A percentile compares a stretch with the other conserved stretches of the same genome.
These are phyloP conservation scores for Vigna angularis DNA, from an alignment of 306 rosid species.

Conservation along the genomic window DNA sequence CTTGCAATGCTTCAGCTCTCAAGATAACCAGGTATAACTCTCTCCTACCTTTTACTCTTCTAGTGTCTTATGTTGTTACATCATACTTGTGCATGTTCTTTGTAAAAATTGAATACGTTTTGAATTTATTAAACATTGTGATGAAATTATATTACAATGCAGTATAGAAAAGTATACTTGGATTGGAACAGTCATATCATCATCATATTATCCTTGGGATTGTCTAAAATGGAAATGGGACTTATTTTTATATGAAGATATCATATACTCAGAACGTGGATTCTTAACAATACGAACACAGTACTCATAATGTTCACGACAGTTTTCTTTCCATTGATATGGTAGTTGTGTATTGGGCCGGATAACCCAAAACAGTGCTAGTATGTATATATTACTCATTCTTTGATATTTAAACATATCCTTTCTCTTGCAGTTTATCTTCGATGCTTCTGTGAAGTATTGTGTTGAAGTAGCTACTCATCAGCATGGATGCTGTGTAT, in stretches of 20 bases:
- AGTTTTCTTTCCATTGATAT: too few relatives aligned
- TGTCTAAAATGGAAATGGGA: background rate
- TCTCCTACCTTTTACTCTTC: background rate
- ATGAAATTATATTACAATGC: constrained; percentile 9
- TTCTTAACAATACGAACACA: too few relatives aligned
- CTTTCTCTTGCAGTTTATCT: constrained; percentile 59
- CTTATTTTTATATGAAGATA: background rate
- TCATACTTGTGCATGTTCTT: constrained; percentile 9
- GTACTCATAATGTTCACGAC: too few relatives aligned
- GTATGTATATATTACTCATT: too few relatives aligned
- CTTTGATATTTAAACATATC: too few relatives aligned
- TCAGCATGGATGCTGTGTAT: constrained; percentile 80
- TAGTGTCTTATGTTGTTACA: background rate
- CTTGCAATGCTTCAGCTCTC: constrained; percentile 61
- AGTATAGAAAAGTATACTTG: background rate
- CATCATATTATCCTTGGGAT: background rate
- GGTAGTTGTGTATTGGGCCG: too few relatives aligned
- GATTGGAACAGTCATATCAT: background rate
- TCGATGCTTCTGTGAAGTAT: constrained; percentile 64
- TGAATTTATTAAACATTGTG: background rate
- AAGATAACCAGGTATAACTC: constrained; percentile 62
- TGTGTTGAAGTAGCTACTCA: constrained; percentile 74
- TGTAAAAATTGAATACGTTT: background rate
- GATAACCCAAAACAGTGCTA: too few relatives aligned
- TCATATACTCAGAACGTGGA: too few relatives aligned